phyloP scores from a whole-genome alignment of 2,329 filamentous ascomycete species.

The Hymenoscyphus fraxineus region DNA sequence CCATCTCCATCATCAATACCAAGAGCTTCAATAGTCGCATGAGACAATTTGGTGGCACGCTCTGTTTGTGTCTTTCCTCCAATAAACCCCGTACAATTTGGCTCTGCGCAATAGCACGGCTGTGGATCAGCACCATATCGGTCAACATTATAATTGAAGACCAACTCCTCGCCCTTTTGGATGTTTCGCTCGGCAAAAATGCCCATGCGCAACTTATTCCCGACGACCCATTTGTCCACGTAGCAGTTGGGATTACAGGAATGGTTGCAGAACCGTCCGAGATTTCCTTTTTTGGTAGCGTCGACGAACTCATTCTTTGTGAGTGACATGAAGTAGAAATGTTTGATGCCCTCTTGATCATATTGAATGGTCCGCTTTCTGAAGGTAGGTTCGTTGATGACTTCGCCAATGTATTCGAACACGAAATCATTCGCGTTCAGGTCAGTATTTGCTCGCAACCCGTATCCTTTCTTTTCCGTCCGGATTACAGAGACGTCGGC shows the following conservation, averaged over 20 bases:
- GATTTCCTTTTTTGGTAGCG: conserved; percentile 92
- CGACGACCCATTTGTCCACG: conserved; percentile 99
- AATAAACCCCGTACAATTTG: conserved; percentile 93
- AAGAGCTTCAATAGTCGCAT: conserved; percentile 87
- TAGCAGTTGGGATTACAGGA: conserved; percentile 99
- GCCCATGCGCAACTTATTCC: conserved; percentile 95
- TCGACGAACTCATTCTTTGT: conserved; percentile 96
- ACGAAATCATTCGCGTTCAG: conserved; percentile 86
- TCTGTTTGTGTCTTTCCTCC: conserved; percentile 98
- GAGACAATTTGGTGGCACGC: conserved; percentile 84
- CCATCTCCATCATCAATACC: conserved; percentile 90
- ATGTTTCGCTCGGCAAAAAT: conserved; percentile 90
- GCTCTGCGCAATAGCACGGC: conserved; percentile 92
- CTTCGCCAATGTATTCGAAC: conserved; percentile 97
- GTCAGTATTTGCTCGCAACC: conserved; percentile 75
- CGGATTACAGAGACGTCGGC: conserved; percentile 92
- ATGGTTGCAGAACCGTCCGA: conserved; percentile 97
- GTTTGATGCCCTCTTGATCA: conserved; percentile 93
- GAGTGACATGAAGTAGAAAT: conserved; percentile 99
- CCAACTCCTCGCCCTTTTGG: conserved; percentile 85
- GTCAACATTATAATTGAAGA: conserved; percentile 99
- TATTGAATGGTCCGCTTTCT: conserved; percentile 89
- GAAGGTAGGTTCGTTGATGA: conserved; percentile 90
- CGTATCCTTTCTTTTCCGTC: conserved; percentile 96
- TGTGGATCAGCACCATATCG: conserved; percentile 95